Evolutionary conservation across 306 rosid species (phyloP).

Genomic region (Neltuma alba): DNA sequence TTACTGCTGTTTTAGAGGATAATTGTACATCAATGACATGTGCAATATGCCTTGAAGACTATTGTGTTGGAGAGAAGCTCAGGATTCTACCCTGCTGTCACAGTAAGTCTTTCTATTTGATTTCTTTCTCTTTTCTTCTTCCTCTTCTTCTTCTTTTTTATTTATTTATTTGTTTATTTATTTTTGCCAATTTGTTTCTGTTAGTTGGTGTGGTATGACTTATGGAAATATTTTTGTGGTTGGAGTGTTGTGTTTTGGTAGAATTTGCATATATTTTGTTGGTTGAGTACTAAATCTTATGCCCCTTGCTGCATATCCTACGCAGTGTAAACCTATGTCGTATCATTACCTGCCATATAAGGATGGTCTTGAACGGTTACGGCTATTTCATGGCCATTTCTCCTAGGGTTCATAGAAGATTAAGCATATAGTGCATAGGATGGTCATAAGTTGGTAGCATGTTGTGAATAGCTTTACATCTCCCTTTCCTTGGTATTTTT

Average conservation of each 20-base stretch:
- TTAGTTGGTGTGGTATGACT: constrained; percentile 25
- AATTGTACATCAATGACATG: constrained; percentile 87
- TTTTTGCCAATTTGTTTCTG: no score
- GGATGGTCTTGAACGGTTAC: constrained; percentile 17
- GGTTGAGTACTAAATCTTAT: constrained; percentile 4
- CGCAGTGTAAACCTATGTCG: background rate
- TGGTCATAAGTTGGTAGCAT: background rate
- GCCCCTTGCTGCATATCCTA: background rate
- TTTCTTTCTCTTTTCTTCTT: background rate
- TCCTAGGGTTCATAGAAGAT: constrained; percentile 18
- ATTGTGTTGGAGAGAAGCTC: constrained; percentile 86
- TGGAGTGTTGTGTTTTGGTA: background rate
- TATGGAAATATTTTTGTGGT: background rate
- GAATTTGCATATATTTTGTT: constrained; percentile 10
- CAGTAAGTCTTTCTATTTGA: constrained; percentile 63
- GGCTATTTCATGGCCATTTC: constrained; percentile 17
- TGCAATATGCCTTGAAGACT: constrained; percentile 98
- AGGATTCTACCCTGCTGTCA: constrained; percentile 92
- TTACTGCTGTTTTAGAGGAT: constrained; percentile 87
- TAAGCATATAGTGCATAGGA: background rate
- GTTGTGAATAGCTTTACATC: constrained; percentile 14
- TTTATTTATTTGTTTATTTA: no score
- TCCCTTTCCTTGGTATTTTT: no score
- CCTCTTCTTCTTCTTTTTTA: no score
- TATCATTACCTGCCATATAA: constrained; percentile 18